These are phyloP conservation scores for Chiua sp. DNA, from an alignment of 1,284 basidiomycete species.

Conservation along the genomic window DNA sequence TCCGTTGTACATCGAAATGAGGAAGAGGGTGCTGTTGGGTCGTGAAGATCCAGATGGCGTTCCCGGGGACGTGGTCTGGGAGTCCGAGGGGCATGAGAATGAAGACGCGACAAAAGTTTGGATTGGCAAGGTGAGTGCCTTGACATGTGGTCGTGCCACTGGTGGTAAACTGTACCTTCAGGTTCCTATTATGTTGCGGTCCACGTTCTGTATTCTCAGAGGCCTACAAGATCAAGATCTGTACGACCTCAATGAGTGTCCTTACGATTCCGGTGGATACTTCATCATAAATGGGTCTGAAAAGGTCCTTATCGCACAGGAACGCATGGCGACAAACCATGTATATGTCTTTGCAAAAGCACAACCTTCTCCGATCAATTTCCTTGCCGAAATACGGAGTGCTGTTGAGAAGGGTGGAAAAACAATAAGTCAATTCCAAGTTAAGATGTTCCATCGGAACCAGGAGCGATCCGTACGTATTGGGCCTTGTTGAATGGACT, in stretches of 20 bases:
- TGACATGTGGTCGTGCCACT: slow-evolving; percentile 3
- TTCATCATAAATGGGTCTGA: slow-evolving; percentile 99
- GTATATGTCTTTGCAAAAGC: slow-evolving; percentile 99
- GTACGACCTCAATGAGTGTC: slow-evolving; percentile 95
- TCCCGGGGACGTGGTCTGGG: slow-evolving; percentile 86
- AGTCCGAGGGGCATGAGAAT: slow-evolving; percentile 70
- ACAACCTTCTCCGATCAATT: slow-evolving; percentile 95
- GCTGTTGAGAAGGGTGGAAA: slow-evolving; percentile 99
- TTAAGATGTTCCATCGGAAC: slow-evolving; percentile 94
- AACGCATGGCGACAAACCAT: slow-evolving; percentile 99
- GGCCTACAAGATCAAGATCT: slow-evolving; percentile 81
- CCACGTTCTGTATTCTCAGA: slow-evolving; percentile 93
- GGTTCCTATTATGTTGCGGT: slow-evolving; percentile 98
- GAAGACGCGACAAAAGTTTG: slow-evolving; percentile 87
- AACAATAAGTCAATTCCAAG: slow-evolving; percentile 97
- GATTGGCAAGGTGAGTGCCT: slow-evolving; percentile 86
- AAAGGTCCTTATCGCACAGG: slow-evolving; percentile 99
- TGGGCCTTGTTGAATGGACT: neutral
- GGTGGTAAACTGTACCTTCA: slow-evolving; percentile 38
- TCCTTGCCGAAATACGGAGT: slow-evolving; percentile 96
- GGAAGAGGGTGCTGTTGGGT: slow-evolving; percentile 83
- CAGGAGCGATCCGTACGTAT: slow-evolving; percentile 82
- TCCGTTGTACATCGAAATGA: slow-evolving; percentile 96
- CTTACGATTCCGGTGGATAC: slow-evolving; percentile 98
- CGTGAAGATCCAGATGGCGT: slow-evolving; percentile 83